Evolutionary conservation across 2,329 filamentous ascomycete species (phyloP), one percentile per base, ranked within the genome.

Genomic region (Colletotrichum orchidophilum): DNA sequence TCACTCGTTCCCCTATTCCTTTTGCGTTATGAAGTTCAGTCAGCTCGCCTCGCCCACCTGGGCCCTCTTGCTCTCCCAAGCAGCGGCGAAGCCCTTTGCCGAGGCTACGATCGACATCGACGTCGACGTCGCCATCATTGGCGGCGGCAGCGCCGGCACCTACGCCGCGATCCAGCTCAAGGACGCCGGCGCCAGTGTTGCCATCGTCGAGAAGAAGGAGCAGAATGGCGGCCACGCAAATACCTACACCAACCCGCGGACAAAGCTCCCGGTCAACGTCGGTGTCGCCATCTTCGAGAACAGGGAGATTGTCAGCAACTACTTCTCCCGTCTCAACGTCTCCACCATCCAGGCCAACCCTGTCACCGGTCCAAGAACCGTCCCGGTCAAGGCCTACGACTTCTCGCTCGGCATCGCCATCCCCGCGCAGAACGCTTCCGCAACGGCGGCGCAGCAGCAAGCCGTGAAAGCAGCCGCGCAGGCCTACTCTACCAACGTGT

Each of bases 161-260:
- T 81, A 84, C 71, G 77, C 81, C 11, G 83, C 83, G 5, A 78
- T 84, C 50, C 67, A 75, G 7, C 77, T 87, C 11, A 76, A 79
- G 12, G 78, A 85, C 42, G 62, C 76, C 46, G 78, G 79, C 50
- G 78, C 81, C 31, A 80, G 70, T 4, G 77, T 85, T 24, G 76
- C 80, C 1, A 73, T 86, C 1, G 72, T 86, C 33, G 85, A 87
- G 71, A 77, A 78, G 58, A 74, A 82, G 55, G 61, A 64, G 21
- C 62, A 73, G 2, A 75, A 85, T 2, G 84, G 84, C 8, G 83
- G 84, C 6, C 81, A 85, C 66, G 80, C 80, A 0, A 75, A 84
- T n/a, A 86, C 84, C 2, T 84, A 84, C 70, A 75, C 69, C n/a
- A 67, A 74, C 50, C 74, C 73, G 2, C 46, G 63, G 11, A 74